Evolutionary conservation across 441 rosid genomes (phyloP).

Genomic region (Aleurites moluccanus): DNA sequence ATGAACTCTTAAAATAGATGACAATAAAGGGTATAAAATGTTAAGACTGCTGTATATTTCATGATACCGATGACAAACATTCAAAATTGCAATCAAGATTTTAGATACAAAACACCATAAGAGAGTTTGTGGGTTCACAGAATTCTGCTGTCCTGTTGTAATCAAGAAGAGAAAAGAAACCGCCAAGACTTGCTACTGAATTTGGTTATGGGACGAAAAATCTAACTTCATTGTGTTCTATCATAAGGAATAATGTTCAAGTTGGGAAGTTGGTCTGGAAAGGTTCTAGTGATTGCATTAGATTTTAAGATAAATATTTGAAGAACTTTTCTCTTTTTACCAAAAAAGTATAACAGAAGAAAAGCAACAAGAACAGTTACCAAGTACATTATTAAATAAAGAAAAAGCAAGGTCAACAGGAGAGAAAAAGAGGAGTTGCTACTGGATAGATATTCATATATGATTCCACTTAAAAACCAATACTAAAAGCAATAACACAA

Average conservation of each 20-base stretch:
- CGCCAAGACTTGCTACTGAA: neutral
- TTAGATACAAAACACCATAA: neutral
- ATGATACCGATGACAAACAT: neutral
- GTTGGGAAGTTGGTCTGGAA: neutral
- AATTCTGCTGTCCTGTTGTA: neutral
- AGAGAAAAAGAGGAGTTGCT: neutral
- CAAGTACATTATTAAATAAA: neutral
- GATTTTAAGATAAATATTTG: neutral
- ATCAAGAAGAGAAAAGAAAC: neutral
- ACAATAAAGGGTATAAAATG: neutral
- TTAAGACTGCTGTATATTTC: neutral
- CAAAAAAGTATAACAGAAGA: neutral
- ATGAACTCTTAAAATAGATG: neutral
- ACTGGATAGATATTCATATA: conserved; percentile 1
- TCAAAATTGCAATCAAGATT: neutral
- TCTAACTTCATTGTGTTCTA: neutral
- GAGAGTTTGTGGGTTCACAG: neutral
- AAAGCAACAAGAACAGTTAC: neutral
- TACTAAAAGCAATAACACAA: neutral
- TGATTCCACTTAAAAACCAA: neutral
- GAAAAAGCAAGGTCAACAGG: neutral
- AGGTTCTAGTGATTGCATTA: neutral
- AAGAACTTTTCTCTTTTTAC: neutral
- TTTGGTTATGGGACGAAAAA: neutral
- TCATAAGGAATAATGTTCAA: neutral